Percentiles rank a stretch among this genome's conserved stretches.
Conservation (phyloP, 176 grass and related monocot species). For the Ensete glaucum region DNA sequence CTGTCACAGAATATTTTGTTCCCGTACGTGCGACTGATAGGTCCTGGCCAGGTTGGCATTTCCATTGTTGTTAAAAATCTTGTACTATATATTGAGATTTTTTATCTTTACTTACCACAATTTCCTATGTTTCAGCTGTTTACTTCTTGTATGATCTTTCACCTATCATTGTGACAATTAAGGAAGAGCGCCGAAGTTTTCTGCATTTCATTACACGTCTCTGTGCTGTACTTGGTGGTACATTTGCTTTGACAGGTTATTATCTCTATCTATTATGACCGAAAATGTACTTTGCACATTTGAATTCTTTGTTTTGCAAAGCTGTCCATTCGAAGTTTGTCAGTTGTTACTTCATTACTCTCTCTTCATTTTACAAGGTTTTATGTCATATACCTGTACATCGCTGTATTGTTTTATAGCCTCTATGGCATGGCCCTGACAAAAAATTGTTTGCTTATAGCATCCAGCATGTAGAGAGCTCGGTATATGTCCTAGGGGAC, state of each 20-base stretch:
- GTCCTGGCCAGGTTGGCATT: conserved; percentile 71
- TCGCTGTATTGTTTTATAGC: no score
- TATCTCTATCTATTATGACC: not conserved
- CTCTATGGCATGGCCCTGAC: not conserved
- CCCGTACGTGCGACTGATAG: conserved; percentile 48
- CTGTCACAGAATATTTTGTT: conserved; percentile 91
- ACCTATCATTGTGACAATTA: conserved; percentile 93
- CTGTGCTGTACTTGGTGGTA: conserved; percentile 94
- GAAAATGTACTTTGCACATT: not conserved
- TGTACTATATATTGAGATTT: not conserved
- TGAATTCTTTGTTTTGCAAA: not conserved
- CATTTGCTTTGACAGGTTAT: conserved; percentile 94
- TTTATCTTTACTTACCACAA: not conserved
- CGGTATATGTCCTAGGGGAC: not conserved
- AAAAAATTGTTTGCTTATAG: not conserved
- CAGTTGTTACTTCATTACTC: not conserved
- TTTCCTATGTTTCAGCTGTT: conserved; percentile 48
- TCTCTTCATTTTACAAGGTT: not conserved
- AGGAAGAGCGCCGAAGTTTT: conserved; percentile 86
- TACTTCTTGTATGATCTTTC: conserved; percentile 98
- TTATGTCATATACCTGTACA: not conserved
- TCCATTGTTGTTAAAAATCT: not conserved
- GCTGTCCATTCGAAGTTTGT: not conserved
- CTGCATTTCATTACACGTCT: conserved; percentile 93
- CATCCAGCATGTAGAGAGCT: not conserved